A percentile compares a stretch with the other conserved stretches of the same genome.
phyloP scores from a whole-genome alignment of 208 protist species.

The Acanthamoeba lugdunensis region DNA sequence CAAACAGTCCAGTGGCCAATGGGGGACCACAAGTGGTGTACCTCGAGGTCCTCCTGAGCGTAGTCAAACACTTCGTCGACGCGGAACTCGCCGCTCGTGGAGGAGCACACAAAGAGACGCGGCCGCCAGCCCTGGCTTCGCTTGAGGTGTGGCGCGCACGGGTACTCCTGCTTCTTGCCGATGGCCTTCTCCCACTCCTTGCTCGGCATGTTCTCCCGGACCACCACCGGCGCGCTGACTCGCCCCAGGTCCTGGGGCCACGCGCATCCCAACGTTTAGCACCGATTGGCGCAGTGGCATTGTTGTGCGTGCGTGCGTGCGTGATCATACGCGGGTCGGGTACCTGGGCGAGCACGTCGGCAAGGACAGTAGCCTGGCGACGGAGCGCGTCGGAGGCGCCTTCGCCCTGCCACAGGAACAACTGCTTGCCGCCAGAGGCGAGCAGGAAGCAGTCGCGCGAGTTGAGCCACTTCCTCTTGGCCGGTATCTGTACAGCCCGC shows the following conservation, averaged over 20 bases:
- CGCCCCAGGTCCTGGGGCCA: background rate
- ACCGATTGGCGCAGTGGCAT: background rate
- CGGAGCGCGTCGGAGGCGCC: conserved; percentile 39
- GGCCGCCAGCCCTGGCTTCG: conserved; percentile 18
- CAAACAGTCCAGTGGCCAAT: background rate
- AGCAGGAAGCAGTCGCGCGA: conserved; percentile 79
- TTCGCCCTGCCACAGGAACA: conserved; percentile 74
- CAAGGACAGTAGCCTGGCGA: background rate
- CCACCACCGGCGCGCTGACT: background rate
- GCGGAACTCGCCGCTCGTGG: conserved; percentile 70
- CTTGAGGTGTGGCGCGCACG: background rate
- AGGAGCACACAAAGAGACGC: conserved; percentile 79
- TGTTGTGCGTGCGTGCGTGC: no score
- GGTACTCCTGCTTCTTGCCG: conserved; percentile 76
- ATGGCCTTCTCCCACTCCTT: conserved; percentile 71
- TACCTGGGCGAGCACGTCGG: conserved; percentile 17
- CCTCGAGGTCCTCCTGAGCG: conserved; percentile 78
- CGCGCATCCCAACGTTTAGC: background rate
- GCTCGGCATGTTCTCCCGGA: conserved; percentile 68
- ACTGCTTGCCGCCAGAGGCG: background rate
- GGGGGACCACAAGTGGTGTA: background rate
- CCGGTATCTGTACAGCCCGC: conserved; percentile 68
- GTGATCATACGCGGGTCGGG: no score
- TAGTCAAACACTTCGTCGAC: conserved; percentile 79
- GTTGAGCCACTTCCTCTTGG: conserved; percentile 72